Base-by-base conservation (phyloP, 2,329 filamentous ascomycete genomes). In the Trichoderma guizhouense region DNA sequence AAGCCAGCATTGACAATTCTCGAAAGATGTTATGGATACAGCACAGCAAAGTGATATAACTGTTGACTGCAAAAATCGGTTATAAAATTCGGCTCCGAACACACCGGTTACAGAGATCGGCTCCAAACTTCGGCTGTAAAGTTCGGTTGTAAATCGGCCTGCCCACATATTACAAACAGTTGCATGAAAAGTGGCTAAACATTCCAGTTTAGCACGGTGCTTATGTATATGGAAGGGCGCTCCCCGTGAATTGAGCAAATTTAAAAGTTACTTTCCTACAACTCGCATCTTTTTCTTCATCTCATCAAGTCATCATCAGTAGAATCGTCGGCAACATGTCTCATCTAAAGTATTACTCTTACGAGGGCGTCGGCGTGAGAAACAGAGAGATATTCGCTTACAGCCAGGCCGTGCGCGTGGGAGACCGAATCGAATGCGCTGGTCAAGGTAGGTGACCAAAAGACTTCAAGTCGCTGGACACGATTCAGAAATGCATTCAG, bases 361-460 rank as follows among this genome's bases (percentile, higher is more conserved):
- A 63, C 26, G 36, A 63, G 3, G 61, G 43, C 24, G 61, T 63
- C 4, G 61, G 61, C 7, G 26, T 18, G 15, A 63, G 15, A 39
- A 63, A 63, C n/a, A 7, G 36, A 28, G 43, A 47, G 5, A 47
- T n/a, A 7, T 43, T 30, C 28, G n/a, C 9, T n/a, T 63, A 47
- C 9, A 47, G 8, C 24, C 86, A 87, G 72, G 83, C 84, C 2
- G 83, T 86, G 15, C 43, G 85, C 1, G 77, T 87, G 11, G 85
- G 83, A 1, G 81, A 87, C 76, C 76, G 77, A 3, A 86, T 51
- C 9, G 43, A 51, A 51, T 51, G 43, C n/a, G n/a, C 43, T 12
- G 43, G 43, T 12, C 43, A 51, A 51, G 43, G 43, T 51, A 51
- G 9, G 43, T 21, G 2, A n/a, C 43, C 9, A 21, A 51, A 14